Conservation (phyloP, 306 rosid species). For the Acacia acuminata region DNA sequence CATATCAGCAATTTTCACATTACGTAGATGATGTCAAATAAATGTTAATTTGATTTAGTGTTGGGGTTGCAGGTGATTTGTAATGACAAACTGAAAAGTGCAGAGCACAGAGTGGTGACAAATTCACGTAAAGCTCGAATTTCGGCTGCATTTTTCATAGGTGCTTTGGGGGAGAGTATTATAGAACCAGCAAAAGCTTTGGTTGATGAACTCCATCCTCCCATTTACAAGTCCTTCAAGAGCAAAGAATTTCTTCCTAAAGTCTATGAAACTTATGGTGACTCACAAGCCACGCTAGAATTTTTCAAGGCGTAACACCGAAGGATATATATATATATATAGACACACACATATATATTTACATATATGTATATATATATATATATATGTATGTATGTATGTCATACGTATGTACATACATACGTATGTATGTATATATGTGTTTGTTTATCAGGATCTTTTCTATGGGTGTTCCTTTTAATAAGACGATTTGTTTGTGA, state of each 20-base stretch:
- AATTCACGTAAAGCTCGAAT: constrained; percentile 30
- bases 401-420: too few relatives aligned
- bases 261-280: not conserved
- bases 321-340: too few relatives aligned
- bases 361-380: too few relatives aligned
- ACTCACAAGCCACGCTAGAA: not conserved
- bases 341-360: too few relatives aligned
- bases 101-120: not conserved
- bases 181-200: constrained; percentile 57
- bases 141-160: constrained; percentile 31
- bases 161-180: constrained; percentile 40
- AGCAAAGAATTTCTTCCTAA: not conserved
- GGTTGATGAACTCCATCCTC: constrained; percentile 39
- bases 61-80: not conserved
- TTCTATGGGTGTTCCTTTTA: not conserved
- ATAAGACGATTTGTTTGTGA: too few relatives aligned
- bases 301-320: not conserved
- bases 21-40: not conserved
- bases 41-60: not conserved
- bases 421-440: too few relatives aligned
- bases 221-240: constrained; percentile 17
- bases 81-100: not conserved
- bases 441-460: not conserved
- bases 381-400: too few relatives aligned
- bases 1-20: too few relatives aligned